phyloP scores from a whole-genome alignment of 2,329 filamentous ascomycete species.

The Cladosporium cucumerinum region DNA sequence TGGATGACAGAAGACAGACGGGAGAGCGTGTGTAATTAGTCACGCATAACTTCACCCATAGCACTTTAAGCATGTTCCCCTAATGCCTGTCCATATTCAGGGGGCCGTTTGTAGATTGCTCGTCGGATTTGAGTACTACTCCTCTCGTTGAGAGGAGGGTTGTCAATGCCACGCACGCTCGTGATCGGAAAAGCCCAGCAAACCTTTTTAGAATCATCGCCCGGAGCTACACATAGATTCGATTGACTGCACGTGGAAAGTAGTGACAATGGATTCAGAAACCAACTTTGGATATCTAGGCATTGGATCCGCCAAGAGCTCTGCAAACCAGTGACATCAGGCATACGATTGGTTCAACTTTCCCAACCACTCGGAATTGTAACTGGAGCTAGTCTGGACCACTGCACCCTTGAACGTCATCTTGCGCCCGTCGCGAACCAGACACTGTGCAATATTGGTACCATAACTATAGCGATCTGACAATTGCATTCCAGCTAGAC shows the following conservation, averaged over 20 bases:
- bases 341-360: not conserved
- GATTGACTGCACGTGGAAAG: not conserved
- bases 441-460: not conserved
- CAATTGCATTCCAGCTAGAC: not conserved
- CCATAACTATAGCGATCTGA: not conserved
- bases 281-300: not conserved
- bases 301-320: not conserved
- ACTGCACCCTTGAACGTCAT: not conserved
- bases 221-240: not conserved
- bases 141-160: not conserved
- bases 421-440: not conserved
- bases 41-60: not conserved
- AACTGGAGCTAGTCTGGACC: too few relatives aligned
- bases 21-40: not conserved
- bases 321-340: not conserved
- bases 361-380: not conserved
- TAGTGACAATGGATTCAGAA: too few relatives aligned
- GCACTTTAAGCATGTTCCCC: not conserved
- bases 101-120: too few relatives aligned
- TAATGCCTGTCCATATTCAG: not conserved
- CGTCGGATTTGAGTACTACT: not conserved
- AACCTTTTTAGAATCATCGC: too few relatives aligned
- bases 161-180: too few relatives aligned
- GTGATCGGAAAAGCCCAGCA: too few relatives aligned
- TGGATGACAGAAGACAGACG: not conserved